Percentiles rank a stretch among this genome's conserved stretches.
phyloP scores from a whole-genome alignment of 139 green algal species.

The Asterochloris sp. region DNA sequence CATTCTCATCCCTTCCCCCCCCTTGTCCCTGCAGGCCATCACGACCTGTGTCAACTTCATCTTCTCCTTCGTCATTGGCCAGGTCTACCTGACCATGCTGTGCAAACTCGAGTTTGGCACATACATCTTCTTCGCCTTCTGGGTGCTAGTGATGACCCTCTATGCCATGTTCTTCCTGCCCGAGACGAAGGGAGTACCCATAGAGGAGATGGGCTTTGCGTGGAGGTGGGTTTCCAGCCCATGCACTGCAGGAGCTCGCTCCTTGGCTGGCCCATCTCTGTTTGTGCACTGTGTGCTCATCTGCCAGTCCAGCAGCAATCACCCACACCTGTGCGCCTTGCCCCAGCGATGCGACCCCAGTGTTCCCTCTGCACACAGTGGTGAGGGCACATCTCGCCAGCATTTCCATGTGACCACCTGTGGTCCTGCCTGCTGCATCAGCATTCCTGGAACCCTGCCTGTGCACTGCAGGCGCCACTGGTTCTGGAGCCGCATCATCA shows the following conservation, averaged over 20 bases:
- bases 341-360: too few relatives aligned
- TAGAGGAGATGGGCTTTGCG: conserved; percentile 43
- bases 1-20: too few relatives aligned
- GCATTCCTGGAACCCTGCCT: too few relatives aligned
- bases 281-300: background rate
- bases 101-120: conserved; percentile 12
- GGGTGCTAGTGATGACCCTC: conserved; percentile 50
- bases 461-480: background rate
- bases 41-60: conserved; percentile 41
- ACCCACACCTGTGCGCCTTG: too few relatives aligned
- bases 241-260: too few relatives aligned
- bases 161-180: conserved; percentile 42
- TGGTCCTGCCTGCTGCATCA: too few relatives aligned
- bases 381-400: too few relatives aligned
- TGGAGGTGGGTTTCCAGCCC: background rate
- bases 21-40: conserved; percentile 17
- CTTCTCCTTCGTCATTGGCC: conserved; percentile 55
- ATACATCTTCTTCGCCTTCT: conserved; percentile 45
- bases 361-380: too few relatives aligned
- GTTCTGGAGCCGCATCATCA: conserved; percentile 2
- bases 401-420: too few relatives aligned
- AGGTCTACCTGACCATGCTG: conserved; percentile 61
- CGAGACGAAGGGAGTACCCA: conserved; percentile 52
- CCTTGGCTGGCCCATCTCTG: background rate
- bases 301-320: background rate